phyloP scores from a whole-genome alignment of 768 basidiomycete genomes.

The Botryobasidium botryosum region DNA sequence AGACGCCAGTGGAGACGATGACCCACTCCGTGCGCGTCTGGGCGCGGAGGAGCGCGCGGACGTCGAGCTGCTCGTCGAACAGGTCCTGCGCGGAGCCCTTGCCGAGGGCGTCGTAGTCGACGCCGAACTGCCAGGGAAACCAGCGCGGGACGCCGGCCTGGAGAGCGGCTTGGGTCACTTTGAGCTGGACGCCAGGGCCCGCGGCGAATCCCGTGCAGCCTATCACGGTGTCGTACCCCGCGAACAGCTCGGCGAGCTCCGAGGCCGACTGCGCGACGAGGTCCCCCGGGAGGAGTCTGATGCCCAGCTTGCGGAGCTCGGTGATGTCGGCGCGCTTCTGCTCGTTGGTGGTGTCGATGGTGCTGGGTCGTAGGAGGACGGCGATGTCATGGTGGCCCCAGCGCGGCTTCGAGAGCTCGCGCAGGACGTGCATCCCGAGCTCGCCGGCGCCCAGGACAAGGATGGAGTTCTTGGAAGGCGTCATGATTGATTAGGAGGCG shows the following conservation, averaged over 20 bases:
- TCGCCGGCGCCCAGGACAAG: slow-evolving; percentile 19
- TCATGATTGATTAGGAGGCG: too few relatives aligned
- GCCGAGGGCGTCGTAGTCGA: slow-evolving; percentile 23
- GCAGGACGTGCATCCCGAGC: slow-evolving; percentile 15
- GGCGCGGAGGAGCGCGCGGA: slow-evolving; percentile 18
- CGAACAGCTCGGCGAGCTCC: slow-evolving; percentile 13
- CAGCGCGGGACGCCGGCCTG: slow-evolving; percentile 17
- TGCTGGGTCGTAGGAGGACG: too few relatives aligned
- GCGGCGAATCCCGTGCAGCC: slow-evolving; percentile 17
- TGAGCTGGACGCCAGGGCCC: slow-evolving; percentile 17
- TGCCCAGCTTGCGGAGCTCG: slow-evolving; percentile 10
- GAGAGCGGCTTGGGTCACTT: slow-evolving; percentile 18
- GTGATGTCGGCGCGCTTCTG: slow-evolving; percentile 5
- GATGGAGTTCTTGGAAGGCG: too few relatives aligned
- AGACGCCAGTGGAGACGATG: slow-evolving; percentile 19
- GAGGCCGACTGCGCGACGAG: slow-evolving; percentile 9
- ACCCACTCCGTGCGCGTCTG: slow-evolving; percentile 18
- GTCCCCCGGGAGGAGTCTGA: slow-evolving; percentile 14
- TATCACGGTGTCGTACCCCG: slow-evolving; percentile 15
- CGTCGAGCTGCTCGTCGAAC: slow-evolving; percentile 23
- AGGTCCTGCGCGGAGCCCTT: slow-evolving; percentile 18
- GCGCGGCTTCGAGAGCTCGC: too few relatives aligned
- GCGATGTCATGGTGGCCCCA: too few relatives aligned
- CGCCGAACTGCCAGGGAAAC: slow-evolving; percentile 24
- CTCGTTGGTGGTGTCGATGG: slow-evolving; percentile 10